These are phyloP conservation scores for Coemansia sp. DNA, from an alignment of 192 early-diverging fungal species.

Conservation along the genomic window DNA sequence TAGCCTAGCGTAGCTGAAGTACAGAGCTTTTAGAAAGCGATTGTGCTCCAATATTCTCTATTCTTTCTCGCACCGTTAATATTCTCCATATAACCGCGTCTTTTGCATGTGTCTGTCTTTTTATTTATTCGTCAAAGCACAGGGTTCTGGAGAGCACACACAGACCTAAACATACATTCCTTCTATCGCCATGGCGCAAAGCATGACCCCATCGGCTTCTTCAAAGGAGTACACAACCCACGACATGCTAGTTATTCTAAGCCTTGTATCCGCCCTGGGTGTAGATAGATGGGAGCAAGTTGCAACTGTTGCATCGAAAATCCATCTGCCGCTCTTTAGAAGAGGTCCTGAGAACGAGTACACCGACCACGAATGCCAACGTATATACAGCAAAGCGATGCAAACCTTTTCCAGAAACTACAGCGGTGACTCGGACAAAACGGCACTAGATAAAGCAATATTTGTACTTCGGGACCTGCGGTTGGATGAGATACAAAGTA, in stretches of 20 bases:
- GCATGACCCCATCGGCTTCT: background rate
- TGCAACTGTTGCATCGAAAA: conserved; percentile 6
- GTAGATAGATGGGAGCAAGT: conserved; percentile 27
- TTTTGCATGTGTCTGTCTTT: background rate
- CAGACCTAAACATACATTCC: background rate
- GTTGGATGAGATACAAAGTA: conserved; percentile 31
- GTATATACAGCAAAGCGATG: conserved; percentile 24
- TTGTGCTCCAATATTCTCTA: background rate
- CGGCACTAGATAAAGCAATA: conserved; percentile 17
- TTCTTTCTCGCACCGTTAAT: background rate
- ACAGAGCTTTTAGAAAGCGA: background rate
- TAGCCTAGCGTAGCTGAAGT: no score
- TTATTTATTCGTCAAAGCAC: background rate
- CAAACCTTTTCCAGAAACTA: background rate
- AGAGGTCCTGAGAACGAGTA: background rate
- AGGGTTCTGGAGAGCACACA: background rate
- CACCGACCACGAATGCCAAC: conserved; percentile 27
- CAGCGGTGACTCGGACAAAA: background rate
- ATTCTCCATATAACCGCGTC: background rate
- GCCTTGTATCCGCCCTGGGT: conserved; percentile 25
- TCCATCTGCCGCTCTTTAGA: conserved; percentile 2
- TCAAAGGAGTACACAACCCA: conserved; percentile 23
- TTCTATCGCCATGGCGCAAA: conserved; percentile 11
- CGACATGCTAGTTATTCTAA: conserved; percentile 39
- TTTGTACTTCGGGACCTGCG: conserved; percentile 21